Evolutionary conservation across 2,329 filamentous ascomycete genomes (phyloP).

Genomic region (Xylariaceae sp.): DNA sequence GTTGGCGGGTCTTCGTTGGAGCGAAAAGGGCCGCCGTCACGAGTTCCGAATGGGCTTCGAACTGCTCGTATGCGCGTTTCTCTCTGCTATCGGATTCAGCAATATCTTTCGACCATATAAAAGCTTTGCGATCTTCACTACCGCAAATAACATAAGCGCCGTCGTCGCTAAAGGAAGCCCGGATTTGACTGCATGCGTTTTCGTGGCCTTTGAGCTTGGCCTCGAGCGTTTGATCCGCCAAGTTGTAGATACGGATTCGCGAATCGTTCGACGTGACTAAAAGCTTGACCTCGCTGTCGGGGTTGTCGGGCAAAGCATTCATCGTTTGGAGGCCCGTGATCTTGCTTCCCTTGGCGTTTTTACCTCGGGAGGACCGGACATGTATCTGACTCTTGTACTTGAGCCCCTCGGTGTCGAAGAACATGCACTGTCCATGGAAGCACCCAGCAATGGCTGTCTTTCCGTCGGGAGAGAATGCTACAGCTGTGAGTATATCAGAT

Average conservation of each 20-base stretch:
- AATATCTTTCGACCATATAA: slow-evolving; percentile 74
- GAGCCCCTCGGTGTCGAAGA: slow-evolving; percentile 88
- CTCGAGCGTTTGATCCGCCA: slow-evolving; percentile 78
- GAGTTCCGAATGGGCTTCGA: slow-evolving; percentile 83
- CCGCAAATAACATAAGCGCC: slow-evolving; percentile 83
- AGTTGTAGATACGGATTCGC: slow-evolving; percentile 80
- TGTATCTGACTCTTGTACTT: slow-evolving; percentile 82
- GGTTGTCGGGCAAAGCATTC: slow-evolving; percentile 44
- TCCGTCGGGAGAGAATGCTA: slow-evolving; percentile 89
- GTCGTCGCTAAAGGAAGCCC: slow-evolving; percentile 83
- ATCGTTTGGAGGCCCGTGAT: slow-evolving; percentile 89
- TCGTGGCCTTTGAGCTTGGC: slow-evolving; percentile 89
- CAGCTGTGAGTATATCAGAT: slow-evolving; percentile 86
- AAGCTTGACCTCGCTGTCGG: slow-evolving; percentile 67
- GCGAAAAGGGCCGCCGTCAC: slow-evolving; percentile 88
- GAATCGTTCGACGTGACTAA: slow-evolving; percentile 95
- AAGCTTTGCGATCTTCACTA: slow-evolving; percentile 84
- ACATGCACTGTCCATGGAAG: slow-evolving; percentile 76
- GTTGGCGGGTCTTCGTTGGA: slow-evolving; percentile 68
- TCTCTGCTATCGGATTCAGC: slow-evolving; percentile 63
- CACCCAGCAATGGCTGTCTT: slow-evolving; percentile 85
- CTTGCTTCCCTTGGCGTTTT: slow-evolving; percentile 94
- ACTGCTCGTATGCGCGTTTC: slow-evolving; percentile 78
- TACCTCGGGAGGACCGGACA: slow-evolving; percentile 85
- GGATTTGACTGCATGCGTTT: slow-evolving; percentile 85